Evolutionary conservation across 2,329 filamentous ascomycete genomes (phyloP), one percentile per base, ranked within the genome.

Genomic region (Hypoxylon sp.): DNA sequence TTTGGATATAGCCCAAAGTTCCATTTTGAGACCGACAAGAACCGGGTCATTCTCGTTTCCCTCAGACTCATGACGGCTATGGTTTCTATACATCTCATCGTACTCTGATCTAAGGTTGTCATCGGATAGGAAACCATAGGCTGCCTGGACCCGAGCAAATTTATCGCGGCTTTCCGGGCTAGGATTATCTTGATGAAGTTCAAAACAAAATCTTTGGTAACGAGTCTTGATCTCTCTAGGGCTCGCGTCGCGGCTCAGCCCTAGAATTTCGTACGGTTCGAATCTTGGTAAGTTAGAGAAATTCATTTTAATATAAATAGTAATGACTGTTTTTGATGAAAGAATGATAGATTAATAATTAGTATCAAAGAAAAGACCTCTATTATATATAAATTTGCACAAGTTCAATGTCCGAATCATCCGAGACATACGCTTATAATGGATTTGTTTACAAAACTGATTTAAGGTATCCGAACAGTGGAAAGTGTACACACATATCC

Each of bases 201-300:
- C 24, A 4, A 55, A 13, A 19, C 31, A 59, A 17, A 65, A 50
- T 26, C 17, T 13, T 2, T 14, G 55, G 39, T 59, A 59, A 3
- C 26, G 35, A 1, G 10, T 24, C 42, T 52, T 48, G 31, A 65
- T 65, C 1, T 22, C 17, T 14, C 11, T 6, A 1, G 37, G 35
- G 9, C 26, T n/a, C 2, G 48, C 55, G 5, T 50, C 14, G 4
- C 17, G 42, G 10, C n/a, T 42, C 11, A 65, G 24, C 2, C 33
- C 48, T 14, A 65, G 62, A 1, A 59, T 33, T 31, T 9, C n/a
- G 24, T 59, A 59, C 14, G 61, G 61, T 39, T 64, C 22, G 3
- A 52, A 59, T n/a, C 11, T 10, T 17, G 48, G 47, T 4, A 17
- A 13, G 4, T 5, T 33, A 42, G 13, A 24, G 13, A 26, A 29